Conservation (phyloP, 805 yeast genomes). For the Saccharomycopsis fodiens region DNA sequence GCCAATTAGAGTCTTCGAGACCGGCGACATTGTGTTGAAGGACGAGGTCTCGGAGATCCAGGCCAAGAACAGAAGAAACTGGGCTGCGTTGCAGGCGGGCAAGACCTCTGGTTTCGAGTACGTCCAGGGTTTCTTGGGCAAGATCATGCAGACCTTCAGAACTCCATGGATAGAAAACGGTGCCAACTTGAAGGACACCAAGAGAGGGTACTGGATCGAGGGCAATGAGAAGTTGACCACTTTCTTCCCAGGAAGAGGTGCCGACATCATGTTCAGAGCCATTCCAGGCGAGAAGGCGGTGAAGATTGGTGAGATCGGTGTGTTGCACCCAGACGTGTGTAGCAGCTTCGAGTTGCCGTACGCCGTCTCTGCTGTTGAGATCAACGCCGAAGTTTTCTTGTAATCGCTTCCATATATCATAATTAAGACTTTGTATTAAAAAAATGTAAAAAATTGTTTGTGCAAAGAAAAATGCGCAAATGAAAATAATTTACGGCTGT, state of each 20-base stretch:
- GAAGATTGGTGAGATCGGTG: slow-evolving; percentile 82
- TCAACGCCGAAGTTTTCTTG: slow-evolving; percentile 82
- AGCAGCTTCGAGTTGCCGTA: slow-evolving; percentile 81
- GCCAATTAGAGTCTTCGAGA: slow-evolving; percentile 92
- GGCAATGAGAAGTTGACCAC: slow-evolving; percentile 59
- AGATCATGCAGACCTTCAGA: slow-evolving; percentile 93
- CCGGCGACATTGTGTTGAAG: slow-evolving; percentile 90
- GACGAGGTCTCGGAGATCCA: slow-evolving; percentile 74
- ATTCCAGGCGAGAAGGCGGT: slow-evolving; percentile 48
- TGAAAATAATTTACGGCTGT: no score
- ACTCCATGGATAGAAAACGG: slow-evolving; percentile 69
- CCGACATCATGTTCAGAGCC: slow-evolving; percentile 69
- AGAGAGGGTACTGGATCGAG: slow-evolving; percentile 84
- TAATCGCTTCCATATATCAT: no score
- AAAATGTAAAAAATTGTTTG: no score
- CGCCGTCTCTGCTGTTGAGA: slow-evolving; percentile 87
- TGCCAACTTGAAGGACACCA: slow-evolving; percentile 32
- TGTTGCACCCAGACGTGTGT: slow-evolving; percentile 91
- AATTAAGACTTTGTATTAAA: no score
- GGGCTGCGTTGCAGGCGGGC: slow-evolving; percentile 93
- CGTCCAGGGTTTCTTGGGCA: slow-evolving; percentile 90
- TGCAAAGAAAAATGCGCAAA: no score
- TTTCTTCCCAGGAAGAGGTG: slow-evolving; percentile 97
- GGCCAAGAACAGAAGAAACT: slow-evolving; percentile 86
- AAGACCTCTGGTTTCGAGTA: slow-evolving; percentile 91